Conservation (phyloP, 2,329 filamentous ascomycete genomes). For the Lachnellula hyalina region DNA sequence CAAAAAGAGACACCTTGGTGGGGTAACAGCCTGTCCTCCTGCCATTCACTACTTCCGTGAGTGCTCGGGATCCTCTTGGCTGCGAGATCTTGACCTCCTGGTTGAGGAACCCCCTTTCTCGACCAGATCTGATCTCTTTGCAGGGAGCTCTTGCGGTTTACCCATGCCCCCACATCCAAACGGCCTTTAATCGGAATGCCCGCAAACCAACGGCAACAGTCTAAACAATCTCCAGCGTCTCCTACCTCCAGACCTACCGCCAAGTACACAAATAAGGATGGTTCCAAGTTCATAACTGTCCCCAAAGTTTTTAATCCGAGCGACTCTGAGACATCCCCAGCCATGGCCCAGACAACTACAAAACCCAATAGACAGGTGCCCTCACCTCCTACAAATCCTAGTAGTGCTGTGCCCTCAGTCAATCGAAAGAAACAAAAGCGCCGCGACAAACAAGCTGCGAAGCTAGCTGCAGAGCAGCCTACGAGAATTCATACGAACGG, state of each 20-base stretch:
- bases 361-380: constrained; percentile 29
- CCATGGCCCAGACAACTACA: constrained; percentile 30
- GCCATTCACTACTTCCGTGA: constrained; percentile 19
- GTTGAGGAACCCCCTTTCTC: neutral
- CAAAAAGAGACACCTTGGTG: constrained; percentile 28
- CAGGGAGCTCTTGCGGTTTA: constrained; percentile 21
- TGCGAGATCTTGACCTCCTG: constrained; percentile 1
- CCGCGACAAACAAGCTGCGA: constrained; percentile 61
- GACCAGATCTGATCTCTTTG: constrained; percentile 17
- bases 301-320: constrained; percentile 47
- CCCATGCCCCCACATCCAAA: constrained; percentile 12
- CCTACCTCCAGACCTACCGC: constrained; percentile 48
- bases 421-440: constrained; percentile 97
- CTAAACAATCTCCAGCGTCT: constrained; percentile 45
- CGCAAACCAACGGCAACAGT: constrained; percentile 48
- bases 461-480: constrained; percentile 29
- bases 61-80: constrained; percentile 10
- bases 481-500: constrained; percentile 18
- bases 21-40: constrained; percentile 21
- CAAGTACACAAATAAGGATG: constrained; percentile 64
- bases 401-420: constrained; percentile 45
- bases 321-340: constrained; percentile 49
- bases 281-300: constrained; percentile 63
- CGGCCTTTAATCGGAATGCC: constrained; percentile 38
- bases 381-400: constrained; percentile 23